phyloP scores from a whole-genome alignment of 768 basidiomycete genomes.

The Lepiota brunneoincarnata region DNA sequence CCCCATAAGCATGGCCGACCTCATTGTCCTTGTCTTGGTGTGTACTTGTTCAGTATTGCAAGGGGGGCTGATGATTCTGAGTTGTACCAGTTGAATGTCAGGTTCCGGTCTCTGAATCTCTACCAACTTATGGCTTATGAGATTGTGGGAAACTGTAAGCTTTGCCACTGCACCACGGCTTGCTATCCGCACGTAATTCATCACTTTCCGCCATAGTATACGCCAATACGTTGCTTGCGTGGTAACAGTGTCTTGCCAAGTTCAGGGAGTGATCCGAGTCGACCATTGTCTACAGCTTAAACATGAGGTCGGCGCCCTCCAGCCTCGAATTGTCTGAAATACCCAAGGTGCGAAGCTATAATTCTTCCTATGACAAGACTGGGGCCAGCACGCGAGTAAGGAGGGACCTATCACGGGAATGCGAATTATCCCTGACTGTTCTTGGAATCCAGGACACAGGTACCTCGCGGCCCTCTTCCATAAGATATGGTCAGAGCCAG shows the following conservation, averaged over 20 bases:
- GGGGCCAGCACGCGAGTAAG: background rate
- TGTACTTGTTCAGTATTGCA: background rate
- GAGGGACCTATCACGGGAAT: background rate
- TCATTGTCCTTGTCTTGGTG: background rate
- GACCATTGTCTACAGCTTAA: background rate
- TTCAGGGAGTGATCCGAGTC: background rate
- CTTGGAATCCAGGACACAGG: background rate
- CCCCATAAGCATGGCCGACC: background rate
- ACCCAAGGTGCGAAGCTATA: background rate
- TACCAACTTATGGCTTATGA: conserved; percentile 1
- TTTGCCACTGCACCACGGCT: too few relatives aligned
- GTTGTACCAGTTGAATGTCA: background rate
- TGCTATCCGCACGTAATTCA: background rate
- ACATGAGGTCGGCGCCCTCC: conserved; percentile 2
- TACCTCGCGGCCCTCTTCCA: background rate
- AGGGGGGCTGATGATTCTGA: background rate
- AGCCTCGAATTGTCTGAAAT: background rate
- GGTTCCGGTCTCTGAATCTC: background rate
- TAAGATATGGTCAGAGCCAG: background rate
- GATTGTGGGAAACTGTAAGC: background rate
- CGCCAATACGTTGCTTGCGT: conserved; percentile 1
- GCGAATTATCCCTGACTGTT: background rate
- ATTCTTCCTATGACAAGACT: background rate
- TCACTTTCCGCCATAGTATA: background rate
- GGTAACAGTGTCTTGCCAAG: background rate